Evolutionary conservation across 148 eudicot genomes (phyloP).

Genomic region (Silene latifolia): DNA sequence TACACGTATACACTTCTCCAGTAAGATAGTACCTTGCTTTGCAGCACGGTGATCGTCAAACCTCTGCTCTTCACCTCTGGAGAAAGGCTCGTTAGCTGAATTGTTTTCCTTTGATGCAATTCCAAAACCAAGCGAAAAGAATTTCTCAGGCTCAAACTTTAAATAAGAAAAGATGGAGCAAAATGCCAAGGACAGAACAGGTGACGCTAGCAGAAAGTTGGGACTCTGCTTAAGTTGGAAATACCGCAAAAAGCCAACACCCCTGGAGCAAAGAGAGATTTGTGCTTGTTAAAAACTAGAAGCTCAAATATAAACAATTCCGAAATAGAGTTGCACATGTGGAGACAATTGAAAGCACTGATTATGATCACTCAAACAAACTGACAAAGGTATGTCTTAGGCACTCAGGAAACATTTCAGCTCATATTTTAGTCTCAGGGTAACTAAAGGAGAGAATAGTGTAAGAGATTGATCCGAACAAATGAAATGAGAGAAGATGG

Average conservation of each 20-base stretch:
- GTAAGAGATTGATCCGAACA: not conserved
- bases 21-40: conserved; percentile 41
- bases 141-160: conserved; percentile 48
- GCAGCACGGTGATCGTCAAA: conserved; percentile 18
- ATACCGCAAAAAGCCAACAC: conserved; percentile 84
- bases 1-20: not conserved
- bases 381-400: not conserved
- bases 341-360: not conserved
- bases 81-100: conserved; percentile 20
- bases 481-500: not conserved
- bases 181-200: conserved; percentile 69
- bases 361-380: not conserved
- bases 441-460: not conserved
- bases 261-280: conserved; percentile 49
- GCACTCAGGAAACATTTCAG: not conserved
- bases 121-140: conserved; percentile 70
- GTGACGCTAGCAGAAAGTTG: conserved; percentile 85
- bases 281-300: not conserved
- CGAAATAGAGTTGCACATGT: not conserved
- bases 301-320: not conserved
- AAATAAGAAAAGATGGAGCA: conserved; percentile 55
- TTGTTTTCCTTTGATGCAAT: conserved; percentile 26
- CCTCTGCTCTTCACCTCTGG: conserved; percentile 20
- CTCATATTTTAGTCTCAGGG: not conserved
- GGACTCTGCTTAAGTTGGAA: conserved; percentile 89